phyloP scores from a whole-genome alignment of 2,329 filamentous ascomycete species.

The Parascedosporium putredinis region DNA sequence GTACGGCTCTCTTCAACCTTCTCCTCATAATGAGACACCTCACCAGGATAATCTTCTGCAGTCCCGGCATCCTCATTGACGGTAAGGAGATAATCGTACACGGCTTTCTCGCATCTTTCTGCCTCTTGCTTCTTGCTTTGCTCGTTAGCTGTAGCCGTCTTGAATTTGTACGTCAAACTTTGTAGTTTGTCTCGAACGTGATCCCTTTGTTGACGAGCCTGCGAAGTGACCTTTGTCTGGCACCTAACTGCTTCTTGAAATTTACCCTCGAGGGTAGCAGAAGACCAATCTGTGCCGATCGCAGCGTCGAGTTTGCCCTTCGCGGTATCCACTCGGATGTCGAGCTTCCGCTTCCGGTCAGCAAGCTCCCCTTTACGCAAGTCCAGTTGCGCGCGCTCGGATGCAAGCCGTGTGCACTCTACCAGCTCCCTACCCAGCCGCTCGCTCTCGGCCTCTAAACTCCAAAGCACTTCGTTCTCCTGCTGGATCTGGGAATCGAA shows the following conservation, averaged over 20 bases:
- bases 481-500: constrained; percentile 63
- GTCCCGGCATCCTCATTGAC: constrained; percentile 35
- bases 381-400: constrained; percentile 75
- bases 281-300: constrained; percentile 57
- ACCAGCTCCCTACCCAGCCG: constrained; percentile 70
- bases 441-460: constrained; percentile 61
- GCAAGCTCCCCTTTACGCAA: constrained; percentile 70
- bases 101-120: constrained; percentile 47
- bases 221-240: constrained; percentile 46
- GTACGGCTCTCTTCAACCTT: constrained; percentile 52
- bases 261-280: constrained; percentile 56
- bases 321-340: constrained; percentile 69
- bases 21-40: constrained; percentile 39
- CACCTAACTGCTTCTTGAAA: constrained; percentile 55
- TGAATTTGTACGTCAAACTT: constrained; percentile 64
- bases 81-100: constrained; percentile 36
- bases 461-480: constrained; percentile 53
- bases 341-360: constrained; percentile 62
- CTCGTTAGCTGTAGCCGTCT: constrained; percentile 51
- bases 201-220: constrained; percentile 62
- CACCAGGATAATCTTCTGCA: constrained; percentile 39
- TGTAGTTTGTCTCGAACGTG: constrained; percentile 61
- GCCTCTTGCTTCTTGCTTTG: constrained; percentile 54
- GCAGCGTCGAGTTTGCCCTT: constrained; percentile 56
- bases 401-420: constrained; percentile 69